These are phyloP conservation scores for Colletotrichum phormii DNA, from an alignment of 2,329 filamentous ascomycete species.

Conservation along the genomic window DNA sequence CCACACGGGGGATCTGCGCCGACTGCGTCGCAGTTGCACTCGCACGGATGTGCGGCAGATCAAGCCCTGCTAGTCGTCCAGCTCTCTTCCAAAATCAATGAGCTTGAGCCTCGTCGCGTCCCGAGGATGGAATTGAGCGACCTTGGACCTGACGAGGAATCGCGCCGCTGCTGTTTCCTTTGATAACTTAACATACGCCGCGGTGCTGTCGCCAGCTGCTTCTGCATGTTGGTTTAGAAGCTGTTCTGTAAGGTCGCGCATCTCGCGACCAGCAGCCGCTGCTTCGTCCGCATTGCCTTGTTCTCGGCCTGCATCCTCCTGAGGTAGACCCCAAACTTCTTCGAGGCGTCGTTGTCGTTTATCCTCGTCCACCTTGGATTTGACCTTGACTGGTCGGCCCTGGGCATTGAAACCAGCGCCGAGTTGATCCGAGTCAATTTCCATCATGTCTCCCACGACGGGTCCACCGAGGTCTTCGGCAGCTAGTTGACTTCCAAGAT, in stretches of 20 bases:
- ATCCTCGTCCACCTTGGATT: slow-evolving; percentile 55
- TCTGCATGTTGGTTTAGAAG: slow-evolving; percentile 69
- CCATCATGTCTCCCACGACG: slow-evolving; percentile 79
- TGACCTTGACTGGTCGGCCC: slow-evolving; percentile 65
- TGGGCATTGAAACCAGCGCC: slow-evolving; percentile 70
- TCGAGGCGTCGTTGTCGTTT: slow-evolving; percentile 71
- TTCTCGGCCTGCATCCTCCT: slow-evolving; percentile 32
- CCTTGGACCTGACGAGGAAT: slow-evolving; percentile 73
- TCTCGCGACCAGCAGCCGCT: slow-evolving; percentile 64
- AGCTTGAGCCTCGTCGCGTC: slow-evolving; percentile 70
- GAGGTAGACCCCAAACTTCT: slow-evolving; percentile 67
- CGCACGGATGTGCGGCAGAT: slow-evolving; percentile 28
- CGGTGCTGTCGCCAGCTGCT: slow-evolving; percentile 64
- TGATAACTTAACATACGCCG: slow-evolving; percentile 68
- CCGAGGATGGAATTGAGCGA: slow-evolving; percentile 73
- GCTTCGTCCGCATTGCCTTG: slow-evolving; percentile 56
- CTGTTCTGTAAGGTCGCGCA: slow-evolving; percentile 70
- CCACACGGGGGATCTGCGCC: slow-evolving; percentile 34
- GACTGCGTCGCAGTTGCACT: slow-evolving; percentile 22
- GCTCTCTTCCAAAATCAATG: slow-evolving; percentile 73
- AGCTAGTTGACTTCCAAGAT: slow-evolving; percentile 80
- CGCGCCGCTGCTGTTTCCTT: slow-evolving; percentile 72
- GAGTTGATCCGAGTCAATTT: slow-evolving; percentile 70
- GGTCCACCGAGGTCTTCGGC: slow-evolving; percentile 87
- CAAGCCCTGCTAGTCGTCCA: slow-evolving; percentile 60